Conservation (phyloP, 495 filamentous ascomycete species). For the Penicillium parvum region DNA sequence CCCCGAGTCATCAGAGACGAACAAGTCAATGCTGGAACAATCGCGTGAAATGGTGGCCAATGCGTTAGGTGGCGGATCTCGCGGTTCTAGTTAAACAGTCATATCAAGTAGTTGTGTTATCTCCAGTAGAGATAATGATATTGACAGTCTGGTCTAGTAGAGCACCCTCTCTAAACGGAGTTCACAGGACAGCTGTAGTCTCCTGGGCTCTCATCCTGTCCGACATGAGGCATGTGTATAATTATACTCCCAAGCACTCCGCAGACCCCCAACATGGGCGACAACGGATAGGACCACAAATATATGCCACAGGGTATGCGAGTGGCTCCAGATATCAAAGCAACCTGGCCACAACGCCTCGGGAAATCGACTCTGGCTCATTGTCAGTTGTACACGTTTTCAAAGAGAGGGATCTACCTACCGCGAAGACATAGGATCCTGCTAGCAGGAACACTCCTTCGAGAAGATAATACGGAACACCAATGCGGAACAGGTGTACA, state of each 20-base stretch:
- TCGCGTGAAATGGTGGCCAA: constrained; percentile 25
- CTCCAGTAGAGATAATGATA: too few relatives aligned
- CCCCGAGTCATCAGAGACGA: neutral
- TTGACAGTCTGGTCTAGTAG: neutral
- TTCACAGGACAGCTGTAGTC: too few relatives aligned
- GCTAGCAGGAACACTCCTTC: constrained; percentile 33
- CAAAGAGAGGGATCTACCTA: constrained; percentile 1
- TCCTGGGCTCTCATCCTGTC: neutral
- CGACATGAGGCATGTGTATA: constrained; percentile 5
- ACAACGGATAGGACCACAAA: constrained; percentile 16
- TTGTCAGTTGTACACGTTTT: neutral
- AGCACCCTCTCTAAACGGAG: neutral
- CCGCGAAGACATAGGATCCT: constrained; percentile 26
- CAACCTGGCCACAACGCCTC: constrained; percentile 12
- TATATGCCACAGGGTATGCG: constrained; percentile 22
- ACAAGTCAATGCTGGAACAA: constrained; percentile 14
- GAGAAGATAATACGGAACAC: constrained; percentile 42
- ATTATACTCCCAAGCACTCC: constrained; percentile 14
- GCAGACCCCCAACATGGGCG: constrained; percentile 15
- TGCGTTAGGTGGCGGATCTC: constrained; percentile 26
- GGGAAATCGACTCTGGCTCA: constrained; percentile 13
- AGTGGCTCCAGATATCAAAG: constrained; percentile 20
- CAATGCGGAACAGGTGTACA: constrained; percentile 35
- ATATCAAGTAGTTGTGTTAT: too few relatives aligned
- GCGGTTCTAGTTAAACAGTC: too few relatives aligned